phyloP scores from a whole-genome alignment of 164 flowering plant genomes.

The Nelumbo lutea region DNA sequence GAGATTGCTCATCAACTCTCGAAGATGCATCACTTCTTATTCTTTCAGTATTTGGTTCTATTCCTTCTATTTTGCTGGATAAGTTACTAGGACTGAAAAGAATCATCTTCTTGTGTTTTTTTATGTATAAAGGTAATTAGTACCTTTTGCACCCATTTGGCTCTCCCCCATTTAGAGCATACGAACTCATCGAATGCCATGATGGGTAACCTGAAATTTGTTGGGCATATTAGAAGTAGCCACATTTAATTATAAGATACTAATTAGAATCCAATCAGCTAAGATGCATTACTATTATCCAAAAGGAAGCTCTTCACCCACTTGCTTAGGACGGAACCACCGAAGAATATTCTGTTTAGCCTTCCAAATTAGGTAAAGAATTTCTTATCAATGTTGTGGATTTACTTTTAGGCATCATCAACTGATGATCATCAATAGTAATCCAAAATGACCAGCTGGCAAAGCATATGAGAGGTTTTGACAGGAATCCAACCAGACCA shows the following conservation, averaged over 20 bases:
- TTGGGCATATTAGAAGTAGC: background rate
- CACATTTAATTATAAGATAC: background rate
- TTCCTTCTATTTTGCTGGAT: background rate
- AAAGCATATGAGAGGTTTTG: conserved; percentile 64
- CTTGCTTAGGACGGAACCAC: conserved; percentile 85
- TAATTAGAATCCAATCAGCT: background rate
- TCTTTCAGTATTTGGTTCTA: background rate
- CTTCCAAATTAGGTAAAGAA: conserved; percentile 56
- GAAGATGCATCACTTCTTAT: conserved; percentile 3
- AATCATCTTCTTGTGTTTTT: background rate
- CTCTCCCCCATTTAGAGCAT: conserved; percentile 90
- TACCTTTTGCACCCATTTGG: conserved; percentile 97
- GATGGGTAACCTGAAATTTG: conserved; percentile 64
- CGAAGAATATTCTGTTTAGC: conserved; percentile 69
- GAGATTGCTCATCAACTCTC: background rate
- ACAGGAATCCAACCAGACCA: conserved; percentile 82
- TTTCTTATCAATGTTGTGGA: conserved; percentile 32
- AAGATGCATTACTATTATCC: conserved; percentile 80
- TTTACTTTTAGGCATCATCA: conserved; percentile 27
- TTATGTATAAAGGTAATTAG: background rate
- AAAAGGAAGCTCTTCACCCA: conserved; percentile 92
- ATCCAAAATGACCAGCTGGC: conserved; percentile 82
- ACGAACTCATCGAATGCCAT: conserved; percentile 87
- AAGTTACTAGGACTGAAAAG: background rate
- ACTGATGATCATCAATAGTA: conserved; percentile 56